A percentile compares a stretch with the other conserved stretches of the same genome.
Evolutionary conservation across 2,329 filamentous ascomycete genomes (phyloP).

Genomic region (Leptodontidium sp.): DNA sequence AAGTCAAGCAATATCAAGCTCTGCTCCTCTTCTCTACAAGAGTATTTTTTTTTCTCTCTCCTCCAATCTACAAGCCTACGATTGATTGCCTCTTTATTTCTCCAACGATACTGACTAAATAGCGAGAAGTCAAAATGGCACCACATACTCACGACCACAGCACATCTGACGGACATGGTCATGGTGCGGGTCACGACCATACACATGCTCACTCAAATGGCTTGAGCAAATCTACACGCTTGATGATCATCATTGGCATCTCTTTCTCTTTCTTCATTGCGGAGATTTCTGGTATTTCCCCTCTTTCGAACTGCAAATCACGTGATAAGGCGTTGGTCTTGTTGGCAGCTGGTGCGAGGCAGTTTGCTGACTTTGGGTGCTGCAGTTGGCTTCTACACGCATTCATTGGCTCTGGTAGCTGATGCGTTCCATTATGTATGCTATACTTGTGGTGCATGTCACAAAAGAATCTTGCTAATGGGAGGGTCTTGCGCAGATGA

Average conservation of each 20-base stretch:
- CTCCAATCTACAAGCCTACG: too few species aligned
- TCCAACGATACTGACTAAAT: neutral
- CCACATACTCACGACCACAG: slow-evolving; percentile 9
- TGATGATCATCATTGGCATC: slow-evolving; percentile 53
- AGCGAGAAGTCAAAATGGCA: neutral
- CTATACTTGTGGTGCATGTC: slow-evolving; percentile 17
- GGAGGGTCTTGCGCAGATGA: slow-evolving; percentile 57
- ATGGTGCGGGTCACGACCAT: neutral
- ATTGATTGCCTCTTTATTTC: neutral
- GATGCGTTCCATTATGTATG: slow-evolving; percentile 82
- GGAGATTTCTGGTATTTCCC: slow-evolving; percentile 53
- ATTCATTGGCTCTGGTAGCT: slow-evolving; percentile 75
- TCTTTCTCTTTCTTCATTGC: slow-evolving; percentile 56
- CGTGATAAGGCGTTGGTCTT: neutral
- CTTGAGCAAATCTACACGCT: slow-evolving; percentile 33
- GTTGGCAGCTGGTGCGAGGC: neutral
- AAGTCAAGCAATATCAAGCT: slow-evolving; percentile 9
- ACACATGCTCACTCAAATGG: neutral
- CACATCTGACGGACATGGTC: neutral
- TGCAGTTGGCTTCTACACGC: slow-evolving; percentile 72
- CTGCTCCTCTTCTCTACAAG: neutral
- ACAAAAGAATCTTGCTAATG: slow-evolving; percentile 3
- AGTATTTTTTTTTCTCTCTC: neutral
- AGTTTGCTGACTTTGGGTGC: slow-evolving; percentile 7
- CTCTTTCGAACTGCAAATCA: neutral